These are phyloP conservation scores for Durotheca rogersii DNA, from an alignment of 495 filamentous ascomycete genomes.

Conservation along the genomic window DNA sequence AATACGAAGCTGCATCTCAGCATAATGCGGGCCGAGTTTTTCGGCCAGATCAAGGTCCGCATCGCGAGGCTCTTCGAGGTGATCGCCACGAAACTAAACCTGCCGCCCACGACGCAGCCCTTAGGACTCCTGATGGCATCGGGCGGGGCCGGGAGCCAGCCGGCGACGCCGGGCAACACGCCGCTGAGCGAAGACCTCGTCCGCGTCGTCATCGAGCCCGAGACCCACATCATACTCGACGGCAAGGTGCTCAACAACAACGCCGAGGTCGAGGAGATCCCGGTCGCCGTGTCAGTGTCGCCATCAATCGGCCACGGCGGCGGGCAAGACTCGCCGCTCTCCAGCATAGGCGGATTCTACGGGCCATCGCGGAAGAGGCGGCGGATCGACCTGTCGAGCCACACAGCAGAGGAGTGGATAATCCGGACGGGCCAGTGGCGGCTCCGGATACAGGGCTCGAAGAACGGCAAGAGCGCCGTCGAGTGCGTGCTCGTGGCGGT, in stretches of 20 bases:
- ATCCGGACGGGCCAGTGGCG: conserved; percentile 81
- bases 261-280: conserved; percentile 30
- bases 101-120: conserved; percentile 62
- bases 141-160: conserved; percentile 51
- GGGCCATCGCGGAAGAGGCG: conserved; percentile 52
- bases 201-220: conserved; percentile 62
- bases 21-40: conserved; percentile 64
- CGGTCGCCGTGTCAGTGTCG: conserved; percentile 34
- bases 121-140: conserved; percentile 66
- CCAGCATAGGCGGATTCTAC: conserved; percentile 19
- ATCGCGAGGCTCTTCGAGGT: conserved; percentile 75
- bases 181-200: conserved; percentile 70
- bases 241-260: conserved; percentile 50
- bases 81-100: conserved; percentile 75
- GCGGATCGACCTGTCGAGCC: conserved; percentile 40
- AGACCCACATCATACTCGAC: conserved; percentile 74
- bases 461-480: conserved; percentile 56
- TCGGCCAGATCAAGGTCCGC: conserved; percentile 63
- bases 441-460: conserved; percentile 61
- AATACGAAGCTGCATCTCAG: conserved; percentile 62
- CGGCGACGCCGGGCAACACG: conserved; percentile 68
- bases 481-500: conserved; percentile 72
- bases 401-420: conserved; percentile 60
- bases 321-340: conserved; percentile 40
- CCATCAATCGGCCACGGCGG: conserved; percentile 36